Conservation (phyloP, 768 basidiomycete species). For the Amanita exitialis region DNA sequence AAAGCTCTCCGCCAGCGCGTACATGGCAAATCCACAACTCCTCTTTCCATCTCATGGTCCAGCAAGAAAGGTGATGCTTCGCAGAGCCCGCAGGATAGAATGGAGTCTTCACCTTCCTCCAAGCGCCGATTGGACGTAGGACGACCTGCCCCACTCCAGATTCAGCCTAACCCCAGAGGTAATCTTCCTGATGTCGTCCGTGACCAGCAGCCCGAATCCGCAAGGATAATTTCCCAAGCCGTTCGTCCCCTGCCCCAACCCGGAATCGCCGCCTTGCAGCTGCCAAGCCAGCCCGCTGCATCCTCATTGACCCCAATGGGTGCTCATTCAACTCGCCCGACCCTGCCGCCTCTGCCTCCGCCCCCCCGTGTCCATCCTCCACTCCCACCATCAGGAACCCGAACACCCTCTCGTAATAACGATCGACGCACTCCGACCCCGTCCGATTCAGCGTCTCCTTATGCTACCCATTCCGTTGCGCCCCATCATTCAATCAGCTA, state of each 20-base stretch:
- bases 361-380: constrained; percentile 61
- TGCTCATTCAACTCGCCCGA: constrained; percentile 27
- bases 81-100: constrained; percentile 2
- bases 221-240: constrained; percentile 22
- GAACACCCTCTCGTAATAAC: constrained; percentile 20
- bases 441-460: constrained; percentile 33
- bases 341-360: constrained; percentile 61
- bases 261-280: constrained; percentile 17
- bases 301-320: constrained; percentile 18
- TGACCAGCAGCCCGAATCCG: constrained; percentile 53
- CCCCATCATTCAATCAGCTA: constrained; percentile 18
- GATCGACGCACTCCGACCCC: constrained; percentile 50
- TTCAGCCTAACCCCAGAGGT: constrained; percentile 42
- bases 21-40: constrained; percentile 14
- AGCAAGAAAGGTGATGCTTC: constrained; percentile 5
- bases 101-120: neutral
- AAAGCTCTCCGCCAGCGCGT: constrained; percentile 64
- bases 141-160: constrained; percentile 76
- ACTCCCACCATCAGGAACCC: constrained; percentile 33
- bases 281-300: constrained; percentile 12
- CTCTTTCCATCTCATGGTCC: constrained; percentile 6
- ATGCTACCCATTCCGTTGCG: constrained; percentile 30
- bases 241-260: constrained; percentile 44
- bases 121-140: constrained; percentile 44
- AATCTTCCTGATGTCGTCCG: constrained; percentile 70